Evolutionary conservation across 768 basidiomycete genomes (phyloP), one percentile per base, ranked within the genome.

Genomic region (Trametes cubensis): DNA sequence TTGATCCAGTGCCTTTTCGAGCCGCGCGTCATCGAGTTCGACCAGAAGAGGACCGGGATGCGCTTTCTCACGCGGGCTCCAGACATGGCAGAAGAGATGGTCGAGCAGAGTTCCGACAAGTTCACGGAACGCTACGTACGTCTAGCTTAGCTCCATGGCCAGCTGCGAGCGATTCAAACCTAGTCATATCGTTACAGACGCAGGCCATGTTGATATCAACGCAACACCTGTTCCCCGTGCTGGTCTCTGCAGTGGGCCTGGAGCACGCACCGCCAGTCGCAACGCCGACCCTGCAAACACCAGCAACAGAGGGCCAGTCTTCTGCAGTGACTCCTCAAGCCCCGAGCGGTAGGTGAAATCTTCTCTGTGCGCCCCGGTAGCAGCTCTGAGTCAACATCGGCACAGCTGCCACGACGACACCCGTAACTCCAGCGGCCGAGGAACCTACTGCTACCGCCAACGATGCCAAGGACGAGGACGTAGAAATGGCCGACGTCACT

Each of bases 131-230:
- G 66, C 60, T 69, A 64, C 15, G 63, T 64, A 13, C 21, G 63
- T 56, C 15, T 25, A 20, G 61, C 66, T 38, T 59, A 50, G n/a
- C 13, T 17, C 51, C 21, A 23, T 39, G 30, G 14, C 42, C 10
- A 17, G 34, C 18, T 25, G 3, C n/a, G n/a, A 39, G 39, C 13
- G 44, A 39, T 67, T 41, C n/a, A 58, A 47, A 23, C 13, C 2
- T 4, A 3, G 26, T 18, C 42, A 23, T 14, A 40, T 20, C 2
- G 14, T 47, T 55, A 14, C 67, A 95, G 93, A 94, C 94, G 6
- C 84, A 87, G 67, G 93, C 94, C 0, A 97, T 97, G 94, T 81
- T 88, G 11, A 92, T 92, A 58, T 93, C 93, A 11, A 95, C 94
- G 1, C 86, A 90, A 66, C 93, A 95, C 74, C 78, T 96, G 14